Conservation (phyloP, 108 stramenopile genomes). For the Conticribra weissflogii region DNA sequence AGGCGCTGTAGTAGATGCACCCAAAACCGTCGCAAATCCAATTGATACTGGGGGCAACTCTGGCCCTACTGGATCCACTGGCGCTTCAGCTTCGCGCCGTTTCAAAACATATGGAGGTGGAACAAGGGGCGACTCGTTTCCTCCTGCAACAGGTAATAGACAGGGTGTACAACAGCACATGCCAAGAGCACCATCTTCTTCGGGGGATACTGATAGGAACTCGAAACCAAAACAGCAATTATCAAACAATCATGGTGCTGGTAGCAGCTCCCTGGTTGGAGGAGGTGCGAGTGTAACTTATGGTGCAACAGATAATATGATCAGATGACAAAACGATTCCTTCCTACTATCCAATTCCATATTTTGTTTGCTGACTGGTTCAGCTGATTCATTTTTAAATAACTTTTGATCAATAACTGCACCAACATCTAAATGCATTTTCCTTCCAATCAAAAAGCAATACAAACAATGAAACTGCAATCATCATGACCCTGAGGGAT, state of each 20-base stretch:
- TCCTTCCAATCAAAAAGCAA: not conserved
- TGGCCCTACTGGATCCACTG: not conserved
- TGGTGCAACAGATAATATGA: too few relatives aligned
- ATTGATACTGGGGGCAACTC: not conserved
- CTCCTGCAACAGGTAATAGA: slow-evolving; percentile 8
- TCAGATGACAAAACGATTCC: too few relatives aligned
- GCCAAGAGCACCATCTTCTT: slow-evolving; percentile 11
- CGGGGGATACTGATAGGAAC: not conserved
- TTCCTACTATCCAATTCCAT: too few relatives aligned
- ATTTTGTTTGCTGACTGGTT: too few relatives aligned
- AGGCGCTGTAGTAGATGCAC: slow-evolving; percentile 4
- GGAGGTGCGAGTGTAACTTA: not conserved
- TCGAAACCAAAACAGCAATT: not conserved
- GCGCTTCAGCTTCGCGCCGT: slow-evolving; percentile 20
- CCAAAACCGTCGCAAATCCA: not conserved
- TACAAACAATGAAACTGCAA: not conserved
- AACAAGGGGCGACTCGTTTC: slow-evolving; percentile 20
- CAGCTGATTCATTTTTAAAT: slow-evolving; percentile 1
- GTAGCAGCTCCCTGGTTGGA: not conserved
- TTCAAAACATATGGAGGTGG: slow-evolving; percentile 34
- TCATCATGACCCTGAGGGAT: too few relatives aligned
- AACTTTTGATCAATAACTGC: not conserved
- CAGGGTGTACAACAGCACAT: slow-evolving; percentile 1
- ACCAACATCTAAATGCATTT: not conserved
- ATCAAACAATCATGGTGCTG: not conserved